Evolutionary conservation across 768 basidiomycete species (phyloP).

Genomic region (Leccinum variicolor): DNA sequence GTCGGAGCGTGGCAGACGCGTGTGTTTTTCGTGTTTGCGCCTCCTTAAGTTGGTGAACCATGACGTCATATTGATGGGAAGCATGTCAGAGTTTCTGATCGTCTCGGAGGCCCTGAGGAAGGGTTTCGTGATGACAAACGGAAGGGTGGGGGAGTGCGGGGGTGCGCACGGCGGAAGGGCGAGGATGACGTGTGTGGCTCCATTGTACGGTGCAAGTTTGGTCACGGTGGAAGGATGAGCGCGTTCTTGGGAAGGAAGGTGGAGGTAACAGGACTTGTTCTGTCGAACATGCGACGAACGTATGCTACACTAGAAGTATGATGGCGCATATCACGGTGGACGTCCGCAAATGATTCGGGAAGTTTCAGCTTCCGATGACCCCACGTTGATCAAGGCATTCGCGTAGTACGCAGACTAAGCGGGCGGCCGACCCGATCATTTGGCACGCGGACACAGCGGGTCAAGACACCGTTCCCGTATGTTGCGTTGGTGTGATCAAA

Average conservation of each 20-base stretch:
- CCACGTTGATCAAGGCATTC: constrained; percentile 10
- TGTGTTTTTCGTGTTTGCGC: constrained; percentile 18
- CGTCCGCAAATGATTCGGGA: not conserved
- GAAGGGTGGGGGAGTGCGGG: constrained; percentile 20
- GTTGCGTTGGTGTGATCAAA: constrained; percentile 2
- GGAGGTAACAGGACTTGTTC: not conserved
- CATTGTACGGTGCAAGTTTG: not conserved
- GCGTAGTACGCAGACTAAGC: constrained; percentile 1
- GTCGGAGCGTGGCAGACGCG: constrained; percentile 23
- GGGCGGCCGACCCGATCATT: constrained; percentile 4
- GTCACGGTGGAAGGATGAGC: constrained; percentile 9
- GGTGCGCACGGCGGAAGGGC: constrained; percentile 4
- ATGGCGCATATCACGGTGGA: not conserved
- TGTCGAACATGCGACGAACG: constrained; percentile 16
- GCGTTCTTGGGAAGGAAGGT: not conserved
- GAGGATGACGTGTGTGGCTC: constrained; percentile 20
- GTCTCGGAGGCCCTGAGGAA: constrained; percentile 12
- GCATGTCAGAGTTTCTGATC: constrained; percentile 5
- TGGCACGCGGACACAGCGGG: not conserved
- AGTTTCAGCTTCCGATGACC: not conserved
- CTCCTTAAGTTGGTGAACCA: constrained; percentile 13
- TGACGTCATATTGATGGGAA: constrained; percentile 15
- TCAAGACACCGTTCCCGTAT: constrained; percentile 9
- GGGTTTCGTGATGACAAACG: constrained; percentile 10
- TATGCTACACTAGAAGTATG: constrained; percentile 6